phyloP scores from a whole-genome alignment of 202 grass and related monocot species.

The Panicum hallii region DNA sequence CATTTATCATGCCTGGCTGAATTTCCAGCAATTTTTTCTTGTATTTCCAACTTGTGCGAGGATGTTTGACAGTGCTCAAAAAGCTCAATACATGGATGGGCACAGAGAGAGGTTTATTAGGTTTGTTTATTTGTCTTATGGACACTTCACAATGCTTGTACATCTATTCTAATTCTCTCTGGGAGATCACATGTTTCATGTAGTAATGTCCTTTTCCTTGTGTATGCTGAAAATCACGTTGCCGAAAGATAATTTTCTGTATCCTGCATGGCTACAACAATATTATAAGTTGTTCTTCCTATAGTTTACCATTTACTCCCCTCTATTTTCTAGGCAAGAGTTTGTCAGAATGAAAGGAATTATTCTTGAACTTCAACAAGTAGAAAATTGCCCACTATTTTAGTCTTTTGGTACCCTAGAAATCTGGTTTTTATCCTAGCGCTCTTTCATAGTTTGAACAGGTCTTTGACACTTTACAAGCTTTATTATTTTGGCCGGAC shows the following conservation, averaged over 20 bases:
- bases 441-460: not conserved
- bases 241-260: not conserved
- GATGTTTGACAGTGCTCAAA: slow-evolving; percentile 60
- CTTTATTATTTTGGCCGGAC: not conserved
- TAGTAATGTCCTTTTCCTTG: slow-evolving; percentile 2
- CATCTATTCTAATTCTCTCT: not conserved
- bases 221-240: slow-evolving; percentile 24
- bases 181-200: not conserved
- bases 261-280: not conserved
- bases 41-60: not conserved
- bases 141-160: not conserved
- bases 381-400: not conserved
- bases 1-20: not conserved
- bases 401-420: slow-evolving; percentile 19
- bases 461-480: not conserved
- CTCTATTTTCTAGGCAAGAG: not conserved
- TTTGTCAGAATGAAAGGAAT: not conserved
- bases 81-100: slow-evolving; percentile 52
- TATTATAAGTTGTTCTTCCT: slow-evolving; percentile 3
- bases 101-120: slow-evolving; percentile 67
- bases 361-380: not conserved
- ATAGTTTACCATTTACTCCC: not conserved
- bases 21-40: not conserved
- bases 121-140: slow-evolving; percentile 44
- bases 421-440: not conserved